Evolutionary conservation across 2,329 filamentous ascomycete genomes (phyloP).

Genomic region (Aspergillaceae sp.): DNA sequence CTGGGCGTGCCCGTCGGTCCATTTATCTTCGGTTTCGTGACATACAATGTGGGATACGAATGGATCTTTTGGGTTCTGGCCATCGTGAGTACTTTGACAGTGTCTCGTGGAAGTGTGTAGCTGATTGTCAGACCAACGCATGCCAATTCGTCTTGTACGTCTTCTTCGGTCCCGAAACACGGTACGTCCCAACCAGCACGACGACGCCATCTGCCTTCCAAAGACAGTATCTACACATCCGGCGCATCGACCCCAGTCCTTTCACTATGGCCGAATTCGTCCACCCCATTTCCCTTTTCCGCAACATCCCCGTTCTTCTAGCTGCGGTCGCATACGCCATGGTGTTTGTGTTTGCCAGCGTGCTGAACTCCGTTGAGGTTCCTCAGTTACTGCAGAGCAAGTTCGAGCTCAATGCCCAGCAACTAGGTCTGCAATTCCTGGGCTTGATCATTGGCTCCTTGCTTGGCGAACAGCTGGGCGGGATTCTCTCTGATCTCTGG

Average conservation of each 20-base stretch:
- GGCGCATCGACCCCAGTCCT: conserved; percentile 45
- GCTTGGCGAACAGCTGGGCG: conserved; percentile 52
- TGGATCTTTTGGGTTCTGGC: conserved; percentile 54
- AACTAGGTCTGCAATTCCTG: conserved; percentile 52
- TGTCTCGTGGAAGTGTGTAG: background rate
- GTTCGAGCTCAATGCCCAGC: conserved; percentile 50
- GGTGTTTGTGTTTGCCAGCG: conserved; percentile 48
- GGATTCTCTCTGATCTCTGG: conserved; percentile 47
- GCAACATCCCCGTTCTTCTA: conserved; percentile 42
- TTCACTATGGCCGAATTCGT: conserved; percentile 43
- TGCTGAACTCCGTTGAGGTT: conserved; percentile 51
- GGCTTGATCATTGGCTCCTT: conserved; percentile 50
- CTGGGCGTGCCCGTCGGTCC: conserved; percentile 38
- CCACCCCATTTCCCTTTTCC: conserved; percentile 41
- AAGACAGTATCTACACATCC: conserved; percentile 35
- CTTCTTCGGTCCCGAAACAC: conserved; percentile 47
- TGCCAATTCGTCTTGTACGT: conserved; percentile 48
- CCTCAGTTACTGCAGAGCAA: conserved; percentile 49
- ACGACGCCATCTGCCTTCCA: conserved; percentile 28
- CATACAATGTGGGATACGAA: conserved; percentile 44
- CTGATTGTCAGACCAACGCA: conserved; percentile 39
- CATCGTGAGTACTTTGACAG: conserved; percentile 34
- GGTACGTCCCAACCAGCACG: conserved; percentile 32
- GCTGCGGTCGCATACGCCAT: conserved; percentile 48
- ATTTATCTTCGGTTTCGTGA: conserved; percentile 37